Evolutionary conservation across 352 stramenopile genomes (phyloP).

Genomic region (Phytophthora vignae): DNA sequence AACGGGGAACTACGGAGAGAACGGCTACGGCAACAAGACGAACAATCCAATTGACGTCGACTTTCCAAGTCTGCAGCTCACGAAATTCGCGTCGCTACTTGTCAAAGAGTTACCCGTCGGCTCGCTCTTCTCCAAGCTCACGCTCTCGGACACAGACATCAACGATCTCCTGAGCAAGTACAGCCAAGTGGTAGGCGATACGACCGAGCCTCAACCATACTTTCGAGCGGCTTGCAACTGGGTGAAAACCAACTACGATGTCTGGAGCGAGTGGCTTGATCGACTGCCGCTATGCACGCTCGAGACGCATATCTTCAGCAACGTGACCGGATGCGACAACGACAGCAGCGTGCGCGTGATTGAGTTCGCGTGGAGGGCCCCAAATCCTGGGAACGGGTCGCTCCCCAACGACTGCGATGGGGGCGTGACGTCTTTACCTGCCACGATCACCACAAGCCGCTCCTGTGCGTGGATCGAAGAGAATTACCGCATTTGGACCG

Average conservation of each 20-base stretch:
- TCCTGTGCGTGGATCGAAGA: constrained; percentile 57
- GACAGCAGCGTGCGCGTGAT: constrained; percentile 25
- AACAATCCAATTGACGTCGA: constrained; percentile 56
- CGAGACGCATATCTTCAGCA: constrained; percentile 37
- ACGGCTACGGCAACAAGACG: constrained; percentile 53
- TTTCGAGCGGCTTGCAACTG: constrained; percentile 60
- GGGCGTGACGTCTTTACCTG: constrained; percentile 34
- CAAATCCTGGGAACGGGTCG: constrained; percentile 43
- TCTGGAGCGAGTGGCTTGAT: constrained; percentile 57
- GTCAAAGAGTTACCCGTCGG: constrained; percentile 34
- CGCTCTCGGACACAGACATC: constrained; percentile 46
- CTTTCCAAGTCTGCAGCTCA: constrained; percentile 43
- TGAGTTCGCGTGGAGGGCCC: constrained; percentile 47
- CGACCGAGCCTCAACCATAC: constrained; percentile 27
- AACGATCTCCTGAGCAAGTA: constrained; percentile 48
- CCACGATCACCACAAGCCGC: constrained; percentile 41
- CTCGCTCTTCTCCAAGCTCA: constrained; percentile 45
- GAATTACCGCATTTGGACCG: constrained; percentile 33
- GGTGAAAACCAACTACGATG: constrained; percentile 58
- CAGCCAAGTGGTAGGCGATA: constrained; percentile 6
- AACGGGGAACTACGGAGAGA: constrained; percentile 54
- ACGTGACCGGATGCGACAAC: constrained; percentile 39
- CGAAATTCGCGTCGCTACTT: constrained; percentile 43
- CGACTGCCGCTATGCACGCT: constrained; percentile 47
- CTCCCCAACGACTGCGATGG: constrained; percentile 59